These are phyloP conservation scores for Ilyonectria robusta DNA, from an alignment of 2,329 filamentous ascomycete species.

Conservation along the genomic window DNA sequence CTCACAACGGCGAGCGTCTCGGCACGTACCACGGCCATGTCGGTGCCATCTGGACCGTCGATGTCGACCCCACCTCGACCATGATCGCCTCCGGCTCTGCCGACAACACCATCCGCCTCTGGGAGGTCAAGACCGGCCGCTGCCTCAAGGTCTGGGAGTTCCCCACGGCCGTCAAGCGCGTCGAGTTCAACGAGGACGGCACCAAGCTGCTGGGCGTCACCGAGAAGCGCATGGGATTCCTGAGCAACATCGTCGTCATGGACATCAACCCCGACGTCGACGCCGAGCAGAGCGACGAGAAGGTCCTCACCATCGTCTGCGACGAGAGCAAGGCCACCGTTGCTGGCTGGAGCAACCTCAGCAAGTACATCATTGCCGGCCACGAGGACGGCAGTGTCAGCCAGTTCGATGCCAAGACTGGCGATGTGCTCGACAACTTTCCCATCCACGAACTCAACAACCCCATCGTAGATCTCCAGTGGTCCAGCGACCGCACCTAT, in stretches of 20 bases:
- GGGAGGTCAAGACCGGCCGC: conserved; percentile 94
- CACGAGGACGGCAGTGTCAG: conserved; percentile 97
- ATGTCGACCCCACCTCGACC: conserved; percentile 92
- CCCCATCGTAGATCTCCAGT: conserved; percentile 93
- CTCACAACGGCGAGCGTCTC: conserved; percentile 97
- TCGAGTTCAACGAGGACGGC: conserved; percentile 97
- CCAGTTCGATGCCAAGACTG: conserved; percentile 92
- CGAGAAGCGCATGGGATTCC: conserved; percentile 97
- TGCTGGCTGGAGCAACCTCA: conserved; percentile 94
- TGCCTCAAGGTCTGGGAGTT: conserved; percentile 98
- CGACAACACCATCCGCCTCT: conserved; percentile 98
- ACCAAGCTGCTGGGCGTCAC: conserved; percentile 92
- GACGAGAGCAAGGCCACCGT: conserved; percentile 98
- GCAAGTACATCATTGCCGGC: conserved; percentile 96
- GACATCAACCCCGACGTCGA: conserved; percentile 89
- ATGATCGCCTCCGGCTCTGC: conserved; percentile 95
- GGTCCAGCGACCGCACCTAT: conserved; percentile 93
- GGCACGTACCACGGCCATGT: conserved; percentile 98
- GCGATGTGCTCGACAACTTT: conserved; percentile 85
- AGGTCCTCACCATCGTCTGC: conserved; percentile 88
- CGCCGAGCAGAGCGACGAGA: conserved; percentile 88
- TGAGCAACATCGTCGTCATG: conserved; percentile 93
- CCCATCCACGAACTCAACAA: conserved; percentile 88
- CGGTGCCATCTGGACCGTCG: conserved; percentile 98
- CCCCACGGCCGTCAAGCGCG: conserved; percentile 95